These are phyloP conservation scores for Russula virescens DNA, from an alignment of 768 basidiomycete genomes.

Conservation along the genomic window DNA sequence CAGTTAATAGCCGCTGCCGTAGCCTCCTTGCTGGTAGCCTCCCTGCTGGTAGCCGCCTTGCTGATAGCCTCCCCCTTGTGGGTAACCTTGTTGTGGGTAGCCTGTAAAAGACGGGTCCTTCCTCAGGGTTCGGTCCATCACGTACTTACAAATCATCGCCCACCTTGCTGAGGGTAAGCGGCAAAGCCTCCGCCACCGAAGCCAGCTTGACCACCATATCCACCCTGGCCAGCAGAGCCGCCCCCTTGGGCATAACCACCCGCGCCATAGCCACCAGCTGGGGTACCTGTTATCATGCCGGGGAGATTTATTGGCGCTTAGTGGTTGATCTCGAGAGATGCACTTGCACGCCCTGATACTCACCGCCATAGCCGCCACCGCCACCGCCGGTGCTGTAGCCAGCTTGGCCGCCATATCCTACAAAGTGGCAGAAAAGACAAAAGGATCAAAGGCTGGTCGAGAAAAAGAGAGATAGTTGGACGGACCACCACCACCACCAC, in stretches of 20 bases:
- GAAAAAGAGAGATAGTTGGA: not conserved
- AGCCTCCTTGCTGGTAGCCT: constrained; percentile 9
- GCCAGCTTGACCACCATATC: constrained; percentile 25
- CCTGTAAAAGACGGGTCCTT: not conserved
- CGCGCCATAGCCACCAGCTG: constrained; percentile 27
- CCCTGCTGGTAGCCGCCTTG: constrained; percentile 21
- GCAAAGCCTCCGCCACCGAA: constrained; percentile 16
- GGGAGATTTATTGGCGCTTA: not conserved
- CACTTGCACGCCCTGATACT: not conserved
- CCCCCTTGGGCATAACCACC: constrained; percentile 29
- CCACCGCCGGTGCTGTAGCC: no score
- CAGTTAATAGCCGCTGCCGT: constrained; percentile 23
- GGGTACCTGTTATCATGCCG: constrained; percentile 13
- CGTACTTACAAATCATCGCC: no score
- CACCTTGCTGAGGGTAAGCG: constrained; percentile 12
- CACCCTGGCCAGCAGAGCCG: constrained; percentile 28
- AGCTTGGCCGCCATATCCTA: constrained; percentile 30
- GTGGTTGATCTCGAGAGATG: not conserved
- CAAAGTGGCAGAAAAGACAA: not conserved
- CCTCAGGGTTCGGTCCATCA: not conserved
- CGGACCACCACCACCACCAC: constrained; percentile 39
- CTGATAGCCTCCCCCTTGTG: not conserved
- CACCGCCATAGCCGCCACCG: constrained; percentile 29
- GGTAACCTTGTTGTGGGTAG: constrained; percentile 3
- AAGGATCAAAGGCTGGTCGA: not conserved